Conservation (phyloP, 2,329 filamentous ascomycete genomes). For the Fusarium sp. region DNA sequence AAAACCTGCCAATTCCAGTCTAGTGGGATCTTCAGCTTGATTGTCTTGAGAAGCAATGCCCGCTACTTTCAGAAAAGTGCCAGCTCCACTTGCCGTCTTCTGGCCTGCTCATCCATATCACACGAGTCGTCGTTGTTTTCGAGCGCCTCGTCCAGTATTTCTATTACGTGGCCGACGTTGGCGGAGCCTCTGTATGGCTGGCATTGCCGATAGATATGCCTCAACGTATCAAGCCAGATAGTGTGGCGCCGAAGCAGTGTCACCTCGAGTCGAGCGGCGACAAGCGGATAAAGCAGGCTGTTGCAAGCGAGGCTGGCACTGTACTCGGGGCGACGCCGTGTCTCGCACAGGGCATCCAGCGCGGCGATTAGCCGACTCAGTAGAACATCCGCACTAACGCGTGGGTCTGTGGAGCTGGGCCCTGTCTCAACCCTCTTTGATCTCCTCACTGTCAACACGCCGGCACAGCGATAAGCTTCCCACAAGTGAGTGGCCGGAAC, state of each 20-base stretch:
- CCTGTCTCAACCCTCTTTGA: background rate
- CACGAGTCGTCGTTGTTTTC: conserved; percentile 18
- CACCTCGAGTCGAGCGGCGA: conserved; percentile 45
- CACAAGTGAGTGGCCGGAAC: conserved; percentile 47
- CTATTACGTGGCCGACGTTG: conserved; percentile 21
- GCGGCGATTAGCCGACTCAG: conserved; percentile 43
- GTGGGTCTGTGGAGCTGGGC: background rate
- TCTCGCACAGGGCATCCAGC: conserved; percentile 43
- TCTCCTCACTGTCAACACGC: conserved; percentile 40
- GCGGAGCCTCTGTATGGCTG: conserved; percentile 26
- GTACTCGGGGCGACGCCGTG: conserved; percentile 17
- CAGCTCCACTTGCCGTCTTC: conserved; percentile 24
- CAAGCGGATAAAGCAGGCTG: conserved; percentile 45
- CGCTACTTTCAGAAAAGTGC: conserved; percentile 26
- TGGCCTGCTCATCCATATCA: conserved; percentile 32
- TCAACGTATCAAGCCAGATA: conserved; percentile 31
- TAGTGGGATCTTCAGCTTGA: background rate
- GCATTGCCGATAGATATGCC: conserved; percentile 8
- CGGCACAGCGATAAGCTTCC: conserved; percentile 46
- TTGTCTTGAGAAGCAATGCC: too few relatives aligned
- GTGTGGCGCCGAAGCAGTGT: conserved; percentile 24
- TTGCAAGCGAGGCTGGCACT: conserved; percentile 41
- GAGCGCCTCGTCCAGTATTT: conserved; percentile 34
- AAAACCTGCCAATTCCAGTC: background rate
- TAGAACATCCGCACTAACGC: conserved; percentile 24